Conservation (phyloP, 495 filamentous ascomycete genomes). For the Hypoxylon subgilvum region DNA sequence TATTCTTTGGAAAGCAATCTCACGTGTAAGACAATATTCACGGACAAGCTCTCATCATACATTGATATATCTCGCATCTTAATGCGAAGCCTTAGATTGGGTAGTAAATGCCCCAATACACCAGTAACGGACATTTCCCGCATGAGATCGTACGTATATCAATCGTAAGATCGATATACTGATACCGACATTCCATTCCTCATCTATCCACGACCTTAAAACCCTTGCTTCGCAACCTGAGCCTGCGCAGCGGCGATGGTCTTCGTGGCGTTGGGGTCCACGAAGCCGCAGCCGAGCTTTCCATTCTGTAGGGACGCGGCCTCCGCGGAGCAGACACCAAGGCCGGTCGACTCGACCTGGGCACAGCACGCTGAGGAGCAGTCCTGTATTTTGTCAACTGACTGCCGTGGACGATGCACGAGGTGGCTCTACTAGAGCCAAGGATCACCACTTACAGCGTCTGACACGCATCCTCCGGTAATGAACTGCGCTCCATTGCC, state of each 20-base stretch:
- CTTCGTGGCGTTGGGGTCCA: constrained; percentile 47
- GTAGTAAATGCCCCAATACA: no score
- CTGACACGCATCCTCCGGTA: constrained; percentile 55
- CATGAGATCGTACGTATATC: no score
- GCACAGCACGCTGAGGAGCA: constrained; percentile 38
- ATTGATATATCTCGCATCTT: no score
- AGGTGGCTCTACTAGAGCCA: no score
- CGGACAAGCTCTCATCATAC: no score
- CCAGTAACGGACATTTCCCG: no score
- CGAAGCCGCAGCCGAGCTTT: constrained; percentile 52
- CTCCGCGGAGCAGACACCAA: constrained; percentile 43
- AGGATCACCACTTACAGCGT: constrained; percentile 38
- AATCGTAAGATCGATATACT: no score
- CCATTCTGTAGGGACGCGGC: constrained; percentile 41
- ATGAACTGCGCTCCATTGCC: constrained; percentile 60
- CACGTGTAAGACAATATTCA: no score
- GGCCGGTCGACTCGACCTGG: constrained; percentile 26
- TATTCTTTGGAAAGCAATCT: no score
- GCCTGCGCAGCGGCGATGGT: constrained; percentile 34
- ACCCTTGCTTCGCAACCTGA: constrained; percentile 29
- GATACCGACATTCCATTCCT: neutral
- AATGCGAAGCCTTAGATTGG: no score
- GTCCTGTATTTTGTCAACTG: constrained; percentile 15
- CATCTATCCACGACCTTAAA: constrained; percentile 3
- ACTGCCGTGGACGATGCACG: no score